Base-by-base conservation (phyloP, 2,329 filamentous ascomycete species). In the Hypoxylon sp. region DNA sequence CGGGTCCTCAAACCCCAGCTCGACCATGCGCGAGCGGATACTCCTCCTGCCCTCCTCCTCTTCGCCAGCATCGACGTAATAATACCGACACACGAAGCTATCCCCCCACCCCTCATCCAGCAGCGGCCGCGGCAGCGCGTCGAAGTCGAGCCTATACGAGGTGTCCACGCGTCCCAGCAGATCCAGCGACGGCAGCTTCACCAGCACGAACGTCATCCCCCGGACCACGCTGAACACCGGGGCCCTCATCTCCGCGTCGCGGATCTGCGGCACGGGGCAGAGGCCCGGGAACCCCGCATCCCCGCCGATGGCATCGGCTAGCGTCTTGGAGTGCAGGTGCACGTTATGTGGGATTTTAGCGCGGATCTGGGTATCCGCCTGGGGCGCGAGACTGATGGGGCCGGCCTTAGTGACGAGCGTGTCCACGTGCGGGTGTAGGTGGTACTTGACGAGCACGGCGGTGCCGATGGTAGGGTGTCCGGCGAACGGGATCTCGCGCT, bases 181-280 rank as follows among this genome's bases (percentile, higher is more conserved):
- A 31, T 88, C 88, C 9, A 93, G 78, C 59, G 84, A 85, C 0
- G 87, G 82, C 22, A 96, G 82, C 71, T 87, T 81, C 13, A 92
- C 82, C 33, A 93, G 85, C n/a, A 88, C 79, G 78, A 94, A 94
- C 0, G 87, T 88, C 90, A 94, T 91, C 52, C 92, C 92, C 48
- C 88, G 88, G 37, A 94, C 91, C 50, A 94, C 87, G 70, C 87
- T 90, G 62, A 89, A 84, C 17, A 88, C 74, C 13, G 86, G 84
- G 8, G 85, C 82, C 10, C 72, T 46, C 8, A 78, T 73, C 72
- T 78, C 77, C 2, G 73, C 74, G 5, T 37, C 71, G 47, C 75
- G 73, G 54, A 77, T 73, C n/a, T 53, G 52, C 10, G 69, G 54
- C 35, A 71, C 54, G 19, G 72, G 64, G 39, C 74, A 74, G 19